Base-by-base conservation (phyloP, 2,329 filamentous ascomycete species). In the Stemphylium vesicarium region DNA sequence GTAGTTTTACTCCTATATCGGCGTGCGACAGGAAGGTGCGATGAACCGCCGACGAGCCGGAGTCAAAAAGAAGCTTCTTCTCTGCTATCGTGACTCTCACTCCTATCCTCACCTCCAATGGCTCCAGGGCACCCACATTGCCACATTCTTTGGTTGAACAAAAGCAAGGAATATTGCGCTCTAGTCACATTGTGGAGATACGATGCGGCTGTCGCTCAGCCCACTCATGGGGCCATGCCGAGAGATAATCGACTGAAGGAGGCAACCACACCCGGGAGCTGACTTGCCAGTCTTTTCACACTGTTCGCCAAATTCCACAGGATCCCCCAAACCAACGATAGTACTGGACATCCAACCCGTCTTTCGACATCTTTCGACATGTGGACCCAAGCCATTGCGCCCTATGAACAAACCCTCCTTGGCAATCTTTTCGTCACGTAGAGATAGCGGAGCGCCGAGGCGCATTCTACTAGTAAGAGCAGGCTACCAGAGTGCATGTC, bases 1-100 rank as follows among this genome's bases (percentile, higher is more conserved):
- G 15, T 37, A 16, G 35, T 18, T 37, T 18, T 4, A 15, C 22
- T 24, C 22, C 5, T 24, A 24, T 24, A 24, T 24, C 22, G 22
- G 22, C 22, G 7, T 24, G 22, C 6, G 22, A 24, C 22, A 13
- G 20, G 41, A 15, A 44, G 29, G 42, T 22, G 42, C 42, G 42
- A 22, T 32, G 16, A 22, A 45, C 42, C 31, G 42, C 32, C 42
- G 42, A 45, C 31, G 42, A 45, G 31, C 42, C 42, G 42, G 42
- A 32, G 29, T 32, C 22, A 24, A 24, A 24, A 24, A 24, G 22
- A 24, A 24, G 22, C 35, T 16, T 37, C n/a, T 15, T 37, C 35
- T 18, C 35, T 24, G 24, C 20, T 22, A 13, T 32, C 45, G 26
- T 48, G 26, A 49, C 36, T 49, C 18, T 31, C 36, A 31, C 16